Percentiles rank a stretch among this genome's conserved stretches.
Evolutionary conservation across 305 asterid genomes (phyloP).

Genomic region (Monarda citriodora): DNA sequence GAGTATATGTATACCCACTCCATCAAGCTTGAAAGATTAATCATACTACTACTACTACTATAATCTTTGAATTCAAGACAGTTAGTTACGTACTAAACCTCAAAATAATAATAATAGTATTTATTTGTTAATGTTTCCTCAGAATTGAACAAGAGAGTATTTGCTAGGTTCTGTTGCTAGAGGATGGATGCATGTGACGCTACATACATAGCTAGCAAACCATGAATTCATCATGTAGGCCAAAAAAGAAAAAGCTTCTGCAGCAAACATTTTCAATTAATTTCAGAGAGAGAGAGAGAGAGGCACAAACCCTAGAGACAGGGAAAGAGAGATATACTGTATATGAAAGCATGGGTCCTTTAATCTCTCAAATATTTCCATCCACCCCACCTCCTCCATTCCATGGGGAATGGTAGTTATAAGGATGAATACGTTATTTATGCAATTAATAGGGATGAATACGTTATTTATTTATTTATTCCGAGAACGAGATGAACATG

Average conservation of each 20-base stretch:
- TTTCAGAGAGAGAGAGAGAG: conserved; percentile 11
- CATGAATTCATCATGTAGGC: conserved; percentile 17
- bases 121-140: too few relatives aligned
- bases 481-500: conserved; percentile 1
- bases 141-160: too few relatives aligned
- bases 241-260: not conserved
- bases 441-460: too few relatives aligned
- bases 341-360: conserved; percentile 5
- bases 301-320: conserved; percentile 50
- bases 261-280: conserved; percentile 12
- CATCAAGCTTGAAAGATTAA: too few relatives aligned
- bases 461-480: not conserved
- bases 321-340: too few relatives aligned
- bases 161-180: conserved; percentile 23
- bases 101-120: too few relatives aligned
- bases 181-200: conserved; percentile 38
- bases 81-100: too few relatives aligned
- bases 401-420: conserved; percentile 49
- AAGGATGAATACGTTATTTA: too few relatives aligned
- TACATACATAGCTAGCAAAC: conserved; percentile 25
- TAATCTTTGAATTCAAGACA: too few relatives aligned
- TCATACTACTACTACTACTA: too few relatives aligned
- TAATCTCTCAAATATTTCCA: conserved; percentile 42
- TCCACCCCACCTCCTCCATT: conserved; percentile 59
- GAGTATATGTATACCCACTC: not conserved